phyloP scores from a whole-genome alignment of 345 rosid species.

The Brassica juncea region DNA sequence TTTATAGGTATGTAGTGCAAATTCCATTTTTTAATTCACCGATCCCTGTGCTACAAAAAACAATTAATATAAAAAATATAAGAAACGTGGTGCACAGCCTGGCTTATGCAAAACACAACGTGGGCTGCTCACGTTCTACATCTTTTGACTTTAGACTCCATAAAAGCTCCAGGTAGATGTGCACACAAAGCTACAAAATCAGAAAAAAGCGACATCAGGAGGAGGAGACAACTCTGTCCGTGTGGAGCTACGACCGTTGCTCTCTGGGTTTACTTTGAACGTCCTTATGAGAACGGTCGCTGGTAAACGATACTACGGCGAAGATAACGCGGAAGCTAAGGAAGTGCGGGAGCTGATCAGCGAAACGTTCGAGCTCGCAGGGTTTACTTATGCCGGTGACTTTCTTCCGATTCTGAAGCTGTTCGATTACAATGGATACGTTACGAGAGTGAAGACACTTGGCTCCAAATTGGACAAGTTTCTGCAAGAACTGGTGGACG shows the following conservation, averaged over 20 bases:
- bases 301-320: conserved; percentile 48
- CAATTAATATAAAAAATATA: no score
- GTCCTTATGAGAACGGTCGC: conserved; percentile 43
- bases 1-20: no score
- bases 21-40: neutral
- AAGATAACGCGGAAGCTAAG: conserved; percentile 37
- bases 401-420: conserved; percentile 46
- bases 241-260: conserved; percentile 13
- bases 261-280: conserved; percentile 38
- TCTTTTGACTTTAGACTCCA: neutral
- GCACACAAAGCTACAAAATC: neutral
- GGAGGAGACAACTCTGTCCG: neutral
- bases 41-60: neutral
- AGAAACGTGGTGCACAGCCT: neutral
- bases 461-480: conserved; percentile 39
- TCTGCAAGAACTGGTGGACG: conserved; percentile 49
- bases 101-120: neutral
- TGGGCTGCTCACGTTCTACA: neutral
- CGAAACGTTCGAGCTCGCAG: conserved; percentile 27
- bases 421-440: conserved; percentile 33
- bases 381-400: conserved; percentile 43
- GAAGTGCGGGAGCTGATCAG: conserved; percentile 40
- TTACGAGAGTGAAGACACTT: conserved; percentile 32
- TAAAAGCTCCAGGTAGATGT: neutral
- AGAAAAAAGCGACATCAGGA: neutral